phyloP scores from a whole-genome alignment of 768 basidiomycete species.

The Dentipellis fragilis region DNA sequence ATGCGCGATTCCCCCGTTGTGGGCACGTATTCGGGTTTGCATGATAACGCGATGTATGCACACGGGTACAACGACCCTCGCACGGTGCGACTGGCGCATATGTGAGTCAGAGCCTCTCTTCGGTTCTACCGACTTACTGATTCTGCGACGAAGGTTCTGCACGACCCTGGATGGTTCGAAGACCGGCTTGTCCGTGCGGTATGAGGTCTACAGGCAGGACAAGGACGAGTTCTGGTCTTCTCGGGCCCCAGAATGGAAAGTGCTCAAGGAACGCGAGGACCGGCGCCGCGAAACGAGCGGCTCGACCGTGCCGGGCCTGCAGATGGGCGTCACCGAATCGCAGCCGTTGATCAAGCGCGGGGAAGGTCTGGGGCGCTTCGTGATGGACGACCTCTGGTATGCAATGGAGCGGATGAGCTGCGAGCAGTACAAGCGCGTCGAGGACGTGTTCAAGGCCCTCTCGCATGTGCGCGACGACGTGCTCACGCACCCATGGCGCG shows the following conservation, averaged over 20 bases:
- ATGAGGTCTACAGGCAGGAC: conserved; percentile 17
- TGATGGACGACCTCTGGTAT: conserved; percentile 33
- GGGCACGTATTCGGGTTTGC: conserved; percentile 42
- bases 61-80: conserved; percentile 39
- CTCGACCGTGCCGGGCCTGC: conserved; percentile 6
- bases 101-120: conserved; percentile 23
- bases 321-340: conserved; percentile 3
- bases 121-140: not conserved
- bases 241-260: conserved; percentile 20
- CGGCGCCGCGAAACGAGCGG: not conserved
- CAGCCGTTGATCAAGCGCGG: conserved; percentile 10
- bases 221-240: conserved; percentile 14
- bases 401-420: conserved; percentile 19
- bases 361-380: conserved; percentile 20
- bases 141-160: conserved; percentile 30
- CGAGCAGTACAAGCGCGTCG: conserved; percentile 18
- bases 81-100: conserved; percentile 46
- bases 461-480: conserved; percentile 11
- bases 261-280: not conserved
- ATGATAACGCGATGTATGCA: conserved; percentile 44
- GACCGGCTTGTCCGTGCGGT: conserved; percentile 39
- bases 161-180: conserved; percentile 52
- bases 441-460: conserved; percentile 17
- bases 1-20: conserved; percentile 35
- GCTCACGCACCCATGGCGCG: conserved; percentile 25